phyloP scores from a whole-genome alignment of 78 protist species.

The Monosiga brevicollis region DNA sequence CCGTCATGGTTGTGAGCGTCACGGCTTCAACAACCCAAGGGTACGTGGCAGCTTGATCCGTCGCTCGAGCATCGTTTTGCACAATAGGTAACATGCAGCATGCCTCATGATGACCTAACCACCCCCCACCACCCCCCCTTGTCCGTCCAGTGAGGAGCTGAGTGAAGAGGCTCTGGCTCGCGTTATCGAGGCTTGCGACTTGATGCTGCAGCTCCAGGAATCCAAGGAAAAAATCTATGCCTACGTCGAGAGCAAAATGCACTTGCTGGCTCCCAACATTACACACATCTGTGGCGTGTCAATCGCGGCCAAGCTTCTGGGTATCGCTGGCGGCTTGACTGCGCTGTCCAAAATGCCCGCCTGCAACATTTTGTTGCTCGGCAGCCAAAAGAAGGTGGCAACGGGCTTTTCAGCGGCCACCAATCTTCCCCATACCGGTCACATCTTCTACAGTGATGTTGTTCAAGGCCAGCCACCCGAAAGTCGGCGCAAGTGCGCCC shows the following conservation, averaged over 20 bases:
- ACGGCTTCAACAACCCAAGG: conserved; percentile 14
- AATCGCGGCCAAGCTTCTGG: conserved; percentile 67
- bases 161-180: conserved; percentile 14
- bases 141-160: conserved; percentile 8
- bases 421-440: conserved; percentile 47
- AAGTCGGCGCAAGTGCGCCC: not conserved
- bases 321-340: conserved; percentile 63
- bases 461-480: conserved; percentile 12
- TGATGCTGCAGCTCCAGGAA: conserved; percentile 40
- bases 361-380: conserved; percentile 41
- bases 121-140: not conserved
- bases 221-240: conserved; percentile 1
- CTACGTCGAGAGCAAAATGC: conserved; percentile 72
- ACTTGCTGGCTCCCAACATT: conserved; percentile 68
- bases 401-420: conserved; percentile 48
- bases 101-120: conserved; percentile 22
- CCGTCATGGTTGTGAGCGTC: conserved; percentile 28
- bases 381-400: conserved; percentile 8
- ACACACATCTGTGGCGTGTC: conserved; percentile 50
- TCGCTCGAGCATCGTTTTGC: too few species aligned
- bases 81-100: conserved; percentile 13
- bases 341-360: conserved; percentile 61
- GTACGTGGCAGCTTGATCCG: not conserved
- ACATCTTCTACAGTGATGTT: conserved; percentile 36
- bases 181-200: conserved; percentile 44